A percentile compares a stretch with the other conserved stretches of the same genome.
Conservation (phyloP, 805 yeast species). For the Saturnispora ahearnii region DNA sequence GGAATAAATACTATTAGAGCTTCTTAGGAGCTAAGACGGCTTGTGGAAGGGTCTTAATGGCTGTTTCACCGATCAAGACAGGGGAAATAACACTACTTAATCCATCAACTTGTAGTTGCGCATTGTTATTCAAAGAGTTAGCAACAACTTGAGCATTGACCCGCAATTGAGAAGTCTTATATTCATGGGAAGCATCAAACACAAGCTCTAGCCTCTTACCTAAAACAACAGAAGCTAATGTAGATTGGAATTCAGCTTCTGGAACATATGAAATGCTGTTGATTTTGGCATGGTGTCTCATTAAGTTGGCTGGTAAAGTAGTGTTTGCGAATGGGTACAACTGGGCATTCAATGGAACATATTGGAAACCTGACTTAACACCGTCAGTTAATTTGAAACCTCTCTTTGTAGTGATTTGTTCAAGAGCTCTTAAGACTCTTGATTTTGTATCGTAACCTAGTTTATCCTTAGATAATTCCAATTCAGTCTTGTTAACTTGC, state of each 20-base stretch:
- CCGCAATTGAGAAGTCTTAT: constrained; percentile 20
- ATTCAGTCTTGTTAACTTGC: constrained; percentile 12
- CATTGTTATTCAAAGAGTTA: constrained; percentile 24
- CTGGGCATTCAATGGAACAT: constrained; percentile 14
- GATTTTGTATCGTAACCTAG: constrained; percentile 22
- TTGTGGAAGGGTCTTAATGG: constrained; percentile 19
- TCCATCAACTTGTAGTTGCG: constrained; percentile 25
- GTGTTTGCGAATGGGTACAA: constrained; percentile 23
- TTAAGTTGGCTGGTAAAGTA: constrained; percentile 14
- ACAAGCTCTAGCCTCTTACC: constrained; percentile 23
- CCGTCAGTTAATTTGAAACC: constrained; percentile 18
- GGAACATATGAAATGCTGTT: constrained; percentile 13
- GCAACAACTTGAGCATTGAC: constrained; percentile 26
- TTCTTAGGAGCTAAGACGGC: constrained; percentile 13
- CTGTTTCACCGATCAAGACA: constrained; percentile 17
- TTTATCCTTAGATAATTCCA: constrained; percentile 22
- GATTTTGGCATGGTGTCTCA: constrained; percentile 12
- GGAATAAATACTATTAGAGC: neutral
- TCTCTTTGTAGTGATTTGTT: constrained; percentile 17
- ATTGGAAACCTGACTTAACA: constrained; percentile 9
- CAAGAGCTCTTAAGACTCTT: constrained; percentile 23
- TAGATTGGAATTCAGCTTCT: constrained; percentile 14
- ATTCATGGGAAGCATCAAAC: constrained; percentile 14
- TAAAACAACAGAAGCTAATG: constrained; percentile 21
- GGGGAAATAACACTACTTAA: constrained; percentile 15